Conservation (phyloP, 148 eudicot species). For the Simmondsia chinensis region DNA sequence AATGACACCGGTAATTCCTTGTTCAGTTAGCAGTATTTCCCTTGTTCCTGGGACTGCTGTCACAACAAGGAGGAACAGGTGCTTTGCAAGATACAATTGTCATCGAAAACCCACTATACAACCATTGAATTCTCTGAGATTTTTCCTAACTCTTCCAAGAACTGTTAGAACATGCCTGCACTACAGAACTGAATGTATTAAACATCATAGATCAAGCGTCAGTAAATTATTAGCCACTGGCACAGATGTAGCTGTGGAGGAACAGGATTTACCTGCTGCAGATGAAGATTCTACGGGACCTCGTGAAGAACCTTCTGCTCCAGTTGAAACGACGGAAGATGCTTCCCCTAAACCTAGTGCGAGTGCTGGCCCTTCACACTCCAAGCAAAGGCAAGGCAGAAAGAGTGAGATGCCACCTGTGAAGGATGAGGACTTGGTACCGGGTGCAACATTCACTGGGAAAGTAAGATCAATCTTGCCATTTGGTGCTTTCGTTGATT, state of each 20-base stretch:
- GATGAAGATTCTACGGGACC: constrained; percentile 29
- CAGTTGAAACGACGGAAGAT: constrained; percentile 29
- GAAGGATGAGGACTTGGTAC: constrained; percentile 73
- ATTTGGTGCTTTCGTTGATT: constrained; percentile 95
- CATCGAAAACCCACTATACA: constrained; percentile 30
- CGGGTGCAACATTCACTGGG: constrained; percentile 78
- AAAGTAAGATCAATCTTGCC: constrained; percentile 87
- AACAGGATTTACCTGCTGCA: constrained; percentile 26
- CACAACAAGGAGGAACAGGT: constrained; percentile 30
- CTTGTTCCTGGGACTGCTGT: constrained; percentile 41
- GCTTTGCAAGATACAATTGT: constrained; percentile 30
- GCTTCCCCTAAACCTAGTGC: constrained; percentile 31
- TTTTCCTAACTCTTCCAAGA: constrained; percentile 34
- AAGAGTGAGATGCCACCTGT: constrained; percentile 96
- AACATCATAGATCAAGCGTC: constrained; percentile 18
- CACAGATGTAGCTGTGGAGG: constrained; percentile 66
- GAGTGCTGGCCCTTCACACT: constrained; percentile 20
- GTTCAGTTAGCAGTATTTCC: constrained; percentile 41
- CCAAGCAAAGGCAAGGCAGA: constrained; percentile 51
- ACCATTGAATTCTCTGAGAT: constrained; percentile 29
- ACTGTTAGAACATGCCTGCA: constrained; percentile 45
- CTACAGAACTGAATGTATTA: constrained; percentile 20
- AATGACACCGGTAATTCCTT: constrained; percentile 66
- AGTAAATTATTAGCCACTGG: constrained; percentile 39
- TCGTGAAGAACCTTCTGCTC: constrained; percentile 16